Conservation (phyloP, 495 filamentous ascomycete genomes). For the Rusavskia elegans region DNA sequence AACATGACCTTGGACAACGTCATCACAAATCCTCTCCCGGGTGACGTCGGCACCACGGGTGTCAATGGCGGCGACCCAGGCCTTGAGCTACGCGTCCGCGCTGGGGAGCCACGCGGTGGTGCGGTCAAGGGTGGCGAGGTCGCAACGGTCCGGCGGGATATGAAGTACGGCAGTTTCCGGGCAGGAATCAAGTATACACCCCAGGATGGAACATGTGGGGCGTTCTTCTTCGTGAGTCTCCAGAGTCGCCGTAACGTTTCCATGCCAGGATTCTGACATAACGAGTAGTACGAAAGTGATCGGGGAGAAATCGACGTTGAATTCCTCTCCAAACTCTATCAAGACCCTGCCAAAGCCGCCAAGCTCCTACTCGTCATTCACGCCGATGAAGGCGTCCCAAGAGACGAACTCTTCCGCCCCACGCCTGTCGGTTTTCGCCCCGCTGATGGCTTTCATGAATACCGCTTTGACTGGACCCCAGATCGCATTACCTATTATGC, state of each 20-base stretch:
- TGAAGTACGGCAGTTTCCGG: conserved; percentile 49
- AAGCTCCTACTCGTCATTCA: conserved; percentile 61
- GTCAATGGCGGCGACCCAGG: conserved; percentile 34
- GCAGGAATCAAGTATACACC: conserved; percentile 45
- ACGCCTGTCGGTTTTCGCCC: conserved; percentile 46
- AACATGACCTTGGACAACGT: conserved; percentile 37
- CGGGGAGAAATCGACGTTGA: conserved; percentile 71
- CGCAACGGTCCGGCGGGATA: conserved; percentile 35
- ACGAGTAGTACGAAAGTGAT: conserved; percentile 50
- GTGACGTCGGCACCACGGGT: conserved; percentile 22
- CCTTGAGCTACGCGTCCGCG: conserved; percentile 41
- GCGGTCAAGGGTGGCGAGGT: conserved; percentile 46
- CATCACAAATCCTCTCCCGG: conserved; percentile 29
- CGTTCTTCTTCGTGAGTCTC: conserved; percentile 56
- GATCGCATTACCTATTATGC: conserved; percentile 46
- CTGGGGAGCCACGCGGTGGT: conserved; percentile 21
- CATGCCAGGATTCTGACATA: background rate
- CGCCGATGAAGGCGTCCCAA: conserved; percentile 37
- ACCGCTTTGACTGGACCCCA: conserved; percentile 57
- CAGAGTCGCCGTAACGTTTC: no score
- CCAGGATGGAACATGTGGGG: conserved; percentile 49
- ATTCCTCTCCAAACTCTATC: conserved; percentile 46
- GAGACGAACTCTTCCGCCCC: conserved; percentile 35
- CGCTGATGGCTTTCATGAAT: conserved; percentile 46
- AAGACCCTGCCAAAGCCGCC: conserved; percentile 24